phyloP scores from a whole-genome alignment of 2,329 filamentous ascomycete genomes.

The Akanthomyces lecanii region DNA sequence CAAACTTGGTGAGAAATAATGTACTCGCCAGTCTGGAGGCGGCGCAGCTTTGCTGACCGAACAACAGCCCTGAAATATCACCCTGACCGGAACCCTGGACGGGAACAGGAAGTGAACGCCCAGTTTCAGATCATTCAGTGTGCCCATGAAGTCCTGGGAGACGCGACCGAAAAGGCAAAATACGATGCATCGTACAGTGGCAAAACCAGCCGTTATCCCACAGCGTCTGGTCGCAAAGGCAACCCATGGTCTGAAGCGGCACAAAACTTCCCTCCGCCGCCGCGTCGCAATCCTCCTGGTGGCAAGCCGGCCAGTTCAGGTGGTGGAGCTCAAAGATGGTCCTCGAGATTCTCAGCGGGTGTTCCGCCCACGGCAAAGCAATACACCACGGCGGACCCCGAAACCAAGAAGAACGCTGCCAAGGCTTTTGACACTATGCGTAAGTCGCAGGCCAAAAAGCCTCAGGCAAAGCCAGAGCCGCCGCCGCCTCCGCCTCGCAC shows the following conservation, averaged over 20 bases:
- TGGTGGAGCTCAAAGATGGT: slow-evolving; percentile 39
- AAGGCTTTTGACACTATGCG: slow-evolving; percentile 43
- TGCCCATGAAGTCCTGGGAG: slow-evolving; percentile 69
- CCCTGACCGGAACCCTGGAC: slow-evolving; percentile 82
- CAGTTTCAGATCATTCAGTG: slow-evolving; percentile 85
- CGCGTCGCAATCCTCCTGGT: slow-evolving; percentile 35
- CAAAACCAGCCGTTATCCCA: slow-evolving; percentile 36
- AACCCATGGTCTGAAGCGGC: slow-evolving; percentile 53
- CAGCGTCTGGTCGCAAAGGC: slow-evolving; percentile 52
- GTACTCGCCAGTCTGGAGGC: background rate
- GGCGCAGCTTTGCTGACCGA: slow-evolving; percentile 24
- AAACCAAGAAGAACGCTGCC: slow-evolving; percentile 39
- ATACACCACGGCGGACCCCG: slow-evolving; percentile 29
- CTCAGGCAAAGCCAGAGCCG: slow-evolving; percentile 28
- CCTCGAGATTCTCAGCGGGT: slow-evolving; percentile 37
- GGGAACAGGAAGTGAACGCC: slow-evolving; percentile 71
- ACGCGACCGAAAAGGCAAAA: slow-evolving; percentile 46
- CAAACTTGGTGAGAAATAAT: slow-evolving; percentile 60
- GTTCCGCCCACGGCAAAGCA: slow-evolving; percentile 42
- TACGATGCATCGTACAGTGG: slow-evolving; percentile 47
- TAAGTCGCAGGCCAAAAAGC: slow-evolving; percentile 29
- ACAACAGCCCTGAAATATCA: slow-evolving; percentile 73
- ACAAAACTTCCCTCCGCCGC: slow-evolving; percentile 48
- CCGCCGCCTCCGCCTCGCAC: slow-evolving; percentile 39
- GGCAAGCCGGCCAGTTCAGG: slow-evolving; percentile 30